Percentiles rank a stretch among this genome's conserved stretches.
Evolutionary conservation across 768 basidiomycete species (phyloP).

Genomic region (Tylopilus felleus): DNA sequence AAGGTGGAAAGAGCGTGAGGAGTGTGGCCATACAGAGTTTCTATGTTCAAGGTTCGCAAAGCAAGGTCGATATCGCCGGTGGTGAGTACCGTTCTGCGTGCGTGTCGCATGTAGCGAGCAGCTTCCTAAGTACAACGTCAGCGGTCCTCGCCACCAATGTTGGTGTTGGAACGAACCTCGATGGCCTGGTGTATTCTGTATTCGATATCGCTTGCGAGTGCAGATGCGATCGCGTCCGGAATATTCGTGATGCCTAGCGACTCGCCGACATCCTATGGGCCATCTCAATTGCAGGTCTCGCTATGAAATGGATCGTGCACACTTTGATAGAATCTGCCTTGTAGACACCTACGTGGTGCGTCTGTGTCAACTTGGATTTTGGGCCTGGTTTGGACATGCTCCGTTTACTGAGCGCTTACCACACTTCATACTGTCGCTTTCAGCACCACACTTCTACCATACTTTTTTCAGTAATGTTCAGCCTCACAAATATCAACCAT

Average conservation of each 20-base stretch:
- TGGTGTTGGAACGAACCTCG: constrained; percentile 53
- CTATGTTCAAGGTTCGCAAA: constrained; percentile 90
- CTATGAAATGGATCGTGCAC: constrained; percentile 22
- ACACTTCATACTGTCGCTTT: no score
- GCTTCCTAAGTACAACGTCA: constrained; percentile 58
- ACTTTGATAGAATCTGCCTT: constrained; percentile 64
- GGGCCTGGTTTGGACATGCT: constrained; percentile 40
- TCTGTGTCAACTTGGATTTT: constrained; percentile 45
- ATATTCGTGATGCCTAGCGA: constrained; percentile 73
- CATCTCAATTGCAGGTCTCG: constrained; percentile 6
- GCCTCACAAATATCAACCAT: no score
- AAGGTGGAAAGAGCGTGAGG: constrained; percentile 33
- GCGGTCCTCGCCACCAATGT: not conserved
- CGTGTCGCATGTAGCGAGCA: constrained; percentile 94
- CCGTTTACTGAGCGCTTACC: not conserved
- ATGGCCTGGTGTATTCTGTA: constrained; percentile 94
- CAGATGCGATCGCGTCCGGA: constrained; percentile 73
- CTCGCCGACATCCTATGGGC: constrained; percentile 82
- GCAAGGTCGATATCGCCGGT: constrained; percentile 93
- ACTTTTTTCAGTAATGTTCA: no score
- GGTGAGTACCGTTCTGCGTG: constrained; percentile 83
- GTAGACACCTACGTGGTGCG: constrained; percentile 57
- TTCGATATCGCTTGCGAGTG: constrained; percentile 94
- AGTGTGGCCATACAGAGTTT: constrained; percentile 77
- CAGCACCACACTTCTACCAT: no score